Conservation (phyloP, 306 rosid genomes). For the Senna tora region DNA sequence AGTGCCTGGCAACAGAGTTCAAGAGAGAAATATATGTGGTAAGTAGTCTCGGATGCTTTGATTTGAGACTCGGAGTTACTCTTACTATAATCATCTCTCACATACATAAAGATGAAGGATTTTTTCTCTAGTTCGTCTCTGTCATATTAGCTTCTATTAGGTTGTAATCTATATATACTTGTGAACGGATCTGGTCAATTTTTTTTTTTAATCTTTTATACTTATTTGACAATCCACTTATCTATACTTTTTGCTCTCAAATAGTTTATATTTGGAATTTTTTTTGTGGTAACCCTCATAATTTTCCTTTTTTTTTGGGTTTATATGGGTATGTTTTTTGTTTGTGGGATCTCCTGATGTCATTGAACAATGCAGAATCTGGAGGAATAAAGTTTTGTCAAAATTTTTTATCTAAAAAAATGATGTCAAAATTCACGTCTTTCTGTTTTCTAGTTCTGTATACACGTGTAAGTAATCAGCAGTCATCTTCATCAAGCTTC, state of each 20-base stretch:
- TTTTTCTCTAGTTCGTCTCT: not conserved
- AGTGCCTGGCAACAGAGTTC: slow-evolving; percentile 97
- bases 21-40: slow-evolving; percentile 95
- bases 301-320: slow-evolving; percentile 9
- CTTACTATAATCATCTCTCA: not conserved
- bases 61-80: slow-evolving; percentile 1
- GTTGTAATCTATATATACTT: not conserved
- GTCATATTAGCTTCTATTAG: not conserved
- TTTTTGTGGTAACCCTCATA: not conserved
- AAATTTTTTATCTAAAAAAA: not conserved
- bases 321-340: not conserved
- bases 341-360: slow-evolving; percentile 17
- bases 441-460: not conserved
- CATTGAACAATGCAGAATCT: not conserved
- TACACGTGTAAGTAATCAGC: slow-evolving; percentile 1
- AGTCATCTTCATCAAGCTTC: slow-evolving; percentile 29
- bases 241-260: slow-evolving; percentile 10
- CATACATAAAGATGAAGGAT: not conserved
- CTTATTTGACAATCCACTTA: slow-evolving; percentile 14
- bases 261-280: not conserved
- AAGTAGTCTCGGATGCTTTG: slow-evolving; percentile 41
- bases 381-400: slow-evolving; percentile 5
- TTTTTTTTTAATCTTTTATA: not conserved
- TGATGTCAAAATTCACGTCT: not conserved
- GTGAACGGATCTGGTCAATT: not conserved